A percentile compares a stretch with the other conserved stretches of the same genome.
These are phyloP conservation scores for Malassezia globosa DNA, from an alignment of 1,284 basidiomycete species.

Conservation along the genomic window DNA sequence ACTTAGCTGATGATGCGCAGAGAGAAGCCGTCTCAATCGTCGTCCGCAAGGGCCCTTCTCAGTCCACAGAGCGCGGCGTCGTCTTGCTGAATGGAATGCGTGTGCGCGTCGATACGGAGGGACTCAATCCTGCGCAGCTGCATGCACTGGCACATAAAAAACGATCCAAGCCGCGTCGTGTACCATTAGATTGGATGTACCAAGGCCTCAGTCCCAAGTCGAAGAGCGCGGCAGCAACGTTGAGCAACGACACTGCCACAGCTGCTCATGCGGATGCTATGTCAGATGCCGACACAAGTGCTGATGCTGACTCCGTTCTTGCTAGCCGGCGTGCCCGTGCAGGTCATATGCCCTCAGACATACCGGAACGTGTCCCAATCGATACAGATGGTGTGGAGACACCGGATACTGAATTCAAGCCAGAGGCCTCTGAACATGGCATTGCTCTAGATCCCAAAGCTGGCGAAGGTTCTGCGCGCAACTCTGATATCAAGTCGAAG, in stretches of 20 bases:
- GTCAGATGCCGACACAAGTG: slow-evolving; percentile 2
- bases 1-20: slow-evolving; percentile 65
- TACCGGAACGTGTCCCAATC: background rate
- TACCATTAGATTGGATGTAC: slow-evolving; percentile 92
- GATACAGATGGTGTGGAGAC: background rate
- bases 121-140: slow-evolving; percentile 76
- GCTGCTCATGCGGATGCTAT: too few relatives aligned
- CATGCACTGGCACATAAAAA: slow-evolving; percentile 71
- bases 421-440: background rate
- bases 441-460: too few relatives aligned
- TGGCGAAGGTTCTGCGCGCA: background rate
- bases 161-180: slow-evolving; percentile 69
- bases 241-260: background rate
- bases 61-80: slow-evolving; percentile 57
- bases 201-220: too few relatives aligned
- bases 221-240: background rate
- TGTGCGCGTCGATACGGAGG: slow-evolving; percentile 77
- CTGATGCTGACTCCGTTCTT: too few relatives aligned
- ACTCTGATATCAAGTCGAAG: background rate
- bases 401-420: background rate
- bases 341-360: too few relatives aligned
- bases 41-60: slow-evolving; percentile 57
- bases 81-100: slow-evolving; percentile 84
- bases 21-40: slow-evolving; percentile 58
- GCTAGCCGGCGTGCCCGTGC: too few relatives aligned